Evolutionary conservation across 352 stramenopile species (phyloP), one percentile per base, ranked within the genome.

Genomic region (Elongisporangium anandrum): DNA sequence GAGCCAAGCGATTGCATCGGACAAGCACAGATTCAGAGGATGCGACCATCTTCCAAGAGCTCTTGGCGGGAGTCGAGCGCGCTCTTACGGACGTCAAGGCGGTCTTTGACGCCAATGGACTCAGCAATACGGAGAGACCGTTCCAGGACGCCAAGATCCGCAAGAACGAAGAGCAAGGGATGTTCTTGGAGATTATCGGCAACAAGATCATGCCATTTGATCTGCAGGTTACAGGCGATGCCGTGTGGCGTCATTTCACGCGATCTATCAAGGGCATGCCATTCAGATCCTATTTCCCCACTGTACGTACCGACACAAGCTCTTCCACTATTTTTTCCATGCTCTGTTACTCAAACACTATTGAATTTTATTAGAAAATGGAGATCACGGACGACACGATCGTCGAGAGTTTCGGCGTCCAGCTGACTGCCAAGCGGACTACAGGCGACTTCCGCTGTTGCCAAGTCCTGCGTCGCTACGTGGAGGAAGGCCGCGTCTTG

Each of bases 41-140:
- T 24, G 58, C 17, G 15, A 38, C 19, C 8, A 19, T 71, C 20
- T 71, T 70, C 13, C 38, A 58, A n/a, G 26, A 56, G 20, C 51
- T 76, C 0, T 19, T 73, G 13, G 17, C 19, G 0, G 56, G 59
- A 13, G 51, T 76, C 12, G 57, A 70, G 7, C 48, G 50, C 38
- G 69, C 65, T 13, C 68, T 68, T 20, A 23, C 56, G 7, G 58
- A 73, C 50, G 57, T 56, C 7, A 29, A 49, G 0, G 17, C 20
- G 0, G 47, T 68, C 10, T 59, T 73, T 6, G 19, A 51, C 16
- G 56, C 51, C 0, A 70, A 65, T 17, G 65, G 59, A 2, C 56
- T 76, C 22, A 52, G 16, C 7, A 21, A 17, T 2, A 41, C 3
- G 0, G 39, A 63, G 17, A 48, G 16, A 4, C n/a, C 60, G 39